Percentiles rank a stretch among this genome's conserved stretches.
Evolutionary conservation across 2,329 filamentous ascomycete genomes (phyloP).

Genomic region (Pestalotiopsis sp.): DNA sequence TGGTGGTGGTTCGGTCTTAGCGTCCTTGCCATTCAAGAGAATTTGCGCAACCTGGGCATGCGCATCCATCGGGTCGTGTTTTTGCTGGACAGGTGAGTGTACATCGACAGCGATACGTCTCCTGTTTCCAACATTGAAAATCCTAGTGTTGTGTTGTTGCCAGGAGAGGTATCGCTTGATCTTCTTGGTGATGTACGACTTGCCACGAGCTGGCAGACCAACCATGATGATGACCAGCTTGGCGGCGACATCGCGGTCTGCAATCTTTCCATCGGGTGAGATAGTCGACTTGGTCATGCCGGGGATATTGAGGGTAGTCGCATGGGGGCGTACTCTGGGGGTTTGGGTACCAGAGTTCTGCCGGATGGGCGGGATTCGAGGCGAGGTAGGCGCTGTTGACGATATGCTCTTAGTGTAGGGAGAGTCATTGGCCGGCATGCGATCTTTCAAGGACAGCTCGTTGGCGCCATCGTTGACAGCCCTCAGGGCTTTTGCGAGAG

Average conservation of each 20-base stretch:
- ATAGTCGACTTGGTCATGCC: conserved; percentile 94
- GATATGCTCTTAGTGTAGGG: conserved; percentile 58
- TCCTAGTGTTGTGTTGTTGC: conserved; percentile 93
- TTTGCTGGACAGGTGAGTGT: conserved; percentile 35
- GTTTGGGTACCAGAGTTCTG: conserved; percentile 78
- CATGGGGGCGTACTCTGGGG: conserved; percentile 77
- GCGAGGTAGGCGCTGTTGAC: conserved; percentile 61
- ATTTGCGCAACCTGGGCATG: conserved; percentile 59
- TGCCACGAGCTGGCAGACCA: conserved; percentile 89
- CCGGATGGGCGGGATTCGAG: conserved; percentile 65
- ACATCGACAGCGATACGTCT: conserved; percentile 76
- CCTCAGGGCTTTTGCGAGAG: conserved; percentile 44
- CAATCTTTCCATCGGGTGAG: conserved; percentile 93
- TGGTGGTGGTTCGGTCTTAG: conserved; percentile 29
- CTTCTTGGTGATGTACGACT: conserved; percentile 99
- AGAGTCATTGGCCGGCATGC: conserved; percentile 46
- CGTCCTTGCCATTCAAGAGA: conserved; percentile 55
- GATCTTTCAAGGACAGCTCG: conserved; percentile 28
- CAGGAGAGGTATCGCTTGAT: conserved; percentile 93
- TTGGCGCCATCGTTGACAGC: conserved; percentile 42
- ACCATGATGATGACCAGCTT: conserved; percentile 99
- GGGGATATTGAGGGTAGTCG: conserved; percentile 95
- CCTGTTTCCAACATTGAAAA: conserved; percentile 97
- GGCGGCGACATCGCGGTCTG: conserved; percentile 89
- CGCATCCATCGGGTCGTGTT: conserved; percentile 39